Evolutionary conservation across 225 moss, liverwort and hornwort genomes (phyloP).

Genomic region (Polytrichum commune): DNA sequence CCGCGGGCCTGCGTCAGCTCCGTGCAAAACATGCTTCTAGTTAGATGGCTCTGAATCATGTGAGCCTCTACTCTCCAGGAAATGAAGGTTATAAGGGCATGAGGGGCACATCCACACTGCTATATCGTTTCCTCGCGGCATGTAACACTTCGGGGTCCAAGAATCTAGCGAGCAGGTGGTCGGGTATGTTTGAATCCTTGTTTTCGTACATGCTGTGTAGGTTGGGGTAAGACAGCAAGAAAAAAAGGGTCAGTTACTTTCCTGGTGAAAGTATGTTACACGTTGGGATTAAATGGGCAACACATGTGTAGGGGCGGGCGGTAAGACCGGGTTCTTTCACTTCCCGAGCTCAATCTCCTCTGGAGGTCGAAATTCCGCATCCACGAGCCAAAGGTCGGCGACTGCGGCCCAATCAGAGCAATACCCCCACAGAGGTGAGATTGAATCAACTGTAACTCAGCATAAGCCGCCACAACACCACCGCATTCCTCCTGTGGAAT

Average conservation of each 20-base stretch:
- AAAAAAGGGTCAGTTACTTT: not conserved
- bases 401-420: constrained; percentile 26
- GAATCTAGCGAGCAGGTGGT: not conserved
- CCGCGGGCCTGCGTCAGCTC: no score
- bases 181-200: not conserved
- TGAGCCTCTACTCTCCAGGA: no score
- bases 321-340: not conserved
- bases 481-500: constrained; percentile 37
- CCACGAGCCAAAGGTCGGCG: constrained; percentile 30
- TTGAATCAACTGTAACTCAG: constrained; percentile 22
- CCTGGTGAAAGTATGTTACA: constrained; percentile 3
- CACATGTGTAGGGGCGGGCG: constrained; percentile 12
- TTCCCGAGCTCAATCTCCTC: constrained; percentile 40
- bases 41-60: no score
- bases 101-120: not conserved
- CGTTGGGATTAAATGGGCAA: constrained; percentile 5
- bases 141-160: not conserved
- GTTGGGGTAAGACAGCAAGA: not conserved
- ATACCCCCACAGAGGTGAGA: constrained; percentile 10
- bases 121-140: not conserved
- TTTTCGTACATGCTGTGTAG: constrained; percentile 1
- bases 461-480: constrained; percentile 41
- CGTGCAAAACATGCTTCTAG: no score
- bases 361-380: constrained; percentile 41
- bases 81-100: not conserved